phyloP scores from a whole-genome alignment of 2,329 filamentous ascomycete species.

The Diaporthe destruens region DNA sequence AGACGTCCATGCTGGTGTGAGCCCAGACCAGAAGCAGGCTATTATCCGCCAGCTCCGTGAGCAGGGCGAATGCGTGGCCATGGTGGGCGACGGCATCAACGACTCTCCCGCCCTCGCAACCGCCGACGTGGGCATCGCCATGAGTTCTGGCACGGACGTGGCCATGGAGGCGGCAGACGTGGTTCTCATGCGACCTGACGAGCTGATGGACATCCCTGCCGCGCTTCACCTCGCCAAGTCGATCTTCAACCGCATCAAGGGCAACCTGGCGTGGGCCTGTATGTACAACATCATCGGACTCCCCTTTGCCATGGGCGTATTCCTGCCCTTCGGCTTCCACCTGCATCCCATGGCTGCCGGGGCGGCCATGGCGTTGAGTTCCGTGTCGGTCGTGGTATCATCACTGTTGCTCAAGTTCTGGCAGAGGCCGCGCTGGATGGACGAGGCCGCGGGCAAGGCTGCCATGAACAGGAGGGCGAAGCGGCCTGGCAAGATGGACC shows the following conservation, averaged over 20 bases:
- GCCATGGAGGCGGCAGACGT: slow-evolving; percentile 98
- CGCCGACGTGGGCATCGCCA: slow-evolving; percentile 92
- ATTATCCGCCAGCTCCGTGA: slow-evolving; percentile 85
- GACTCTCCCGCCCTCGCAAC: slow-evolving; percentile 95
- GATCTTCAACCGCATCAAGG: slow-evolving; percentile 93
- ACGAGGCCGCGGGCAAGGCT: slow-evolving; percentile 73
- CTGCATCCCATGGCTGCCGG: slow-evolving; percentile 95
- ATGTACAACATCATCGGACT: slow-evolving; percentile 92
- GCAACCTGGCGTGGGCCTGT: slow-evolving; percentile 94
- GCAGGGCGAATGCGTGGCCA: slow-evolving; percentile 83
- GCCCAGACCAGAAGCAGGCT: slow-evolving; percentile 89
- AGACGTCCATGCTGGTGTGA: slow-evolving; percentile 87
- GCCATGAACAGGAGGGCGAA: slow-evolving; percentile 57
- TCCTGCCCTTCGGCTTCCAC: slow-evolving; percentile 88
- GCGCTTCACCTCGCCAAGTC: slow-evolving; percentile 83
- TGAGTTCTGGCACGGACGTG: slow-evolving; percentile 93
- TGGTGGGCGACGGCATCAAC: slow-evolving; percentile 99
- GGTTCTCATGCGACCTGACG: slow-evolving; percentile 92
- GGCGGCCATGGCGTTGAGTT: slow-evolving; percentile 91
- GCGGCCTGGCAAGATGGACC: slow-evolving; percentile 55
- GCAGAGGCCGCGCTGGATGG: slow-evolving; percentile 89
- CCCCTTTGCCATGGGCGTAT: slow-evolving; percentile 96
- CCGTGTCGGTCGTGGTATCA: slow-evolving; percentile 89
- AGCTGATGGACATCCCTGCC: slow-evolving; percentile 93
- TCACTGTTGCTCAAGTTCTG: slow-evolving; percentile 89